These are phyloP conservation scores for Neobulgaria alba DNA, from an alignment of 2,329 filamentous ascomycete genomes.

Conservation along the genomic window DNA sequence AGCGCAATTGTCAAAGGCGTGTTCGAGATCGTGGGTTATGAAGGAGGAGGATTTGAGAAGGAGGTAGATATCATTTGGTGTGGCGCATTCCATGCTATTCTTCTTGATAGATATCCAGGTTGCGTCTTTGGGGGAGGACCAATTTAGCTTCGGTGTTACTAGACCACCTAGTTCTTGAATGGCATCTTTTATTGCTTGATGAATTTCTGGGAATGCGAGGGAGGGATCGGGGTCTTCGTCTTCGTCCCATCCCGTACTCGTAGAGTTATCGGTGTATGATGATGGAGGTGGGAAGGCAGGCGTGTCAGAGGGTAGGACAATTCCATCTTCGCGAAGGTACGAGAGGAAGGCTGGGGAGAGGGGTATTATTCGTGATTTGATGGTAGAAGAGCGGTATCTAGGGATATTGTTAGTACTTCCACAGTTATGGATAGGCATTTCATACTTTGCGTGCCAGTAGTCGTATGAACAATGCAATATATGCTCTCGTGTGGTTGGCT, in stretches of 20 bases:
- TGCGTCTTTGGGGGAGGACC: slow-evolving; percentile 94
- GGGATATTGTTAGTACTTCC: slow-evolving; percentile 6
- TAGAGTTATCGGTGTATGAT: slow-evolving; percentile 32
- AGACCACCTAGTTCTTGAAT: slow-evolving; percentile 77
- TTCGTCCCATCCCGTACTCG: slow-evolving; percentile 48
- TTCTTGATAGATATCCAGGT: slow-evolving; percentile 77
- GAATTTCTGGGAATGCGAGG: slow-evolving; percentile 55
- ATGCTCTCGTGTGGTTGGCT: slow-evolving; percentile 74
- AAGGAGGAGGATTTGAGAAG: slow-evolving; percentile 93
- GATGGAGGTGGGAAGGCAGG: slow-evolving; percentile 27
- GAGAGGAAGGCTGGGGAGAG: slow-evolving; percentile 67
- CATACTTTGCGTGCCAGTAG: slow-evolving; percentile 73
- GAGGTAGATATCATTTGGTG: slow-evolving; percentile 85
- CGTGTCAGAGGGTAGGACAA: slow-evolving; percentile 61
- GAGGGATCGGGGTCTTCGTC: slow-evolving; percentile 26
- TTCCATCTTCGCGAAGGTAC: slow-evolving; percentile 88
- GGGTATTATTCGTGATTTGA: slow-evolving; percentile 78
- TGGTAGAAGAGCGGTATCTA: slow-evolving; percentile 70
- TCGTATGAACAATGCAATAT: slow-evolving; percentile 94
- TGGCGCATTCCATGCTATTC: slow-evolving; percentile 87
- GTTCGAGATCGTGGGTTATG: slow-evolving; percentile 85
- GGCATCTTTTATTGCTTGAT: slow-evolving; percentile 64
- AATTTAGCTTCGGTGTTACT: slow-evolving; percentile 91
- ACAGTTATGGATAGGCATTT: background rate
- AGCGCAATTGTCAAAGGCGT: slow-evolving; percentile 87